Base-by-base conservation (phyloP, 2,329 filamentous ascomycete genomes). In the Fusarium sp. region DNA sequence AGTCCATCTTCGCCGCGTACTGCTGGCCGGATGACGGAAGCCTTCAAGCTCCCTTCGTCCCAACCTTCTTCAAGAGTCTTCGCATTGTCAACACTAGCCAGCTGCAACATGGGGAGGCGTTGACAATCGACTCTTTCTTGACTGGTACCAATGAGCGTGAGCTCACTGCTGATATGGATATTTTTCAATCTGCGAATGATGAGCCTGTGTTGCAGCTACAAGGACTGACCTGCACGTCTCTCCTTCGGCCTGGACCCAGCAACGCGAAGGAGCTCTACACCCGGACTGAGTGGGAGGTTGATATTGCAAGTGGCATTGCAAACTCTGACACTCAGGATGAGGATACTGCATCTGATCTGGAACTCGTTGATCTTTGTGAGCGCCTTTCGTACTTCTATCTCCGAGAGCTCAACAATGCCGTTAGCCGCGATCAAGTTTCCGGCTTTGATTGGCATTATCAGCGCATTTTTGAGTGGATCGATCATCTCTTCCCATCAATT, bases 1-100 rank as follows among this genome's bases (percentile, higher is more conserved):
- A 83, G 59, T 63, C 76, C 8, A 59, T 76, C 12, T 71, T 81
- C 8, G 66, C 75, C 3, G 78, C 80, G 2, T 76, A 73, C 44
- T 73, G 74, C 8, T 76, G 68, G 23, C 80, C 80, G 0, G 75
- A 74, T 1, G 77, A 80, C 39, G 78, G 74, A 6, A 69, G 68
- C 6, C 70, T 82, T 6, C 77, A 75, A 71, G 63, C 75, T 3
- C 64, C 77, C 5, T 74, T 78, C 46, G 61, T 81, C 16, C 64
- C 50, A 5, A 63, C 54, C 5, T 49, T 20, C 8, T 48, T 46
- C 60, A 15, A 24, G 28, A 66, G 47, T 35, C 24, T 58, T 5
- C 58, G 58, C 18, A 62, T 69, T 20, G 37, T 47, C 10, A 56
- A 54, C 47, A 37, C 38, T 5, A 38, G 41, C n/a, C 31, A 46